Evolutionary conservation across 139 green algal genomes (phyloP), one percentile per base, ranked within the genome.

Genomic region (Desmodesmus armatus): DNA sequence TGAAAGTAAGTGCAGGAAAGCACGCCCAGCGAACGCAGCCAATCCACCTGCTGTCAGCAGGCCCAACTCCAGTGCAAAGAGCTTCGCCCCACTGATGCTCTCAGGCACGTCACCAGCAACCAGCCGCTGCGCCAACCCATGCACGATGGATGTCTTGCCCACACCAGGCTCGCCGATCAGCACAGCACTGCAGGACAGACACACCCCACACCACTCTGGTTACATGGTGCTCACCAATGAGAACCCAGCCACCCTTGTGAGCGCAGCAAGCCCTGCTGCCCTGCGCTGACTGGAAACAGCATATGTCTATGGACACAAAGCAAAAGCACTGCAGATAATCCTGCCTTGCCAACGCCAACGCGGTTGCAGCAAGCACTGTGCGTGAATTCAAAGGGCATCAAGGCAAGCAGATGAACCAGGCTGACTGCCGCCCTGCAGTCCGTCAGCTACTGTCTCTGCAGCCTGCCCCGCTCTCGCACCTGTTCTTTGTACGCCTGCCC

Each of bases 401-500:
- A n/a, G n/a, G n/a, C n/a, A n/a, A n/a, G 51, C 51, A 62, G 51
- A 13, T 27, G 51, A 62, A 62, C 51, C 13, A 17, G 15, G 51
- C 15, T 17, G 51, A 17, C 51, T 62, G 51, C 17, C 51, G 51
- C 51, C 15, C 15, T 27, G 51, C 51, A 17, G 21, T 27, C 62
- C 7, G 25, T 9, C 62, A 70, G 62, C 62, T 11, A 31, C 17
- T 15, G 25, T 23, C 25, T 7, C 7, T 27, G 25, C 62, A 19
- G 17, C 53, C 53, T 17, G n/a, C n/a, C n/a, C n/a, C n/a, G n/a
- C n/a, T n/a, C n/a, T 92, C 1, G 97, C 51, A 97, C 90, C 98
- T 99, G 95, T 99, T 99, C 90, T 99, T 99, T 74, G 95, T 98
- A 79, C 97, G 93, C n/a, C 97, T 92, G 23, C 89, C 97, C 70